Conservation (phyloP, 1,284 basidiomycete genomes). For the Gomphus sp. region DNA sequence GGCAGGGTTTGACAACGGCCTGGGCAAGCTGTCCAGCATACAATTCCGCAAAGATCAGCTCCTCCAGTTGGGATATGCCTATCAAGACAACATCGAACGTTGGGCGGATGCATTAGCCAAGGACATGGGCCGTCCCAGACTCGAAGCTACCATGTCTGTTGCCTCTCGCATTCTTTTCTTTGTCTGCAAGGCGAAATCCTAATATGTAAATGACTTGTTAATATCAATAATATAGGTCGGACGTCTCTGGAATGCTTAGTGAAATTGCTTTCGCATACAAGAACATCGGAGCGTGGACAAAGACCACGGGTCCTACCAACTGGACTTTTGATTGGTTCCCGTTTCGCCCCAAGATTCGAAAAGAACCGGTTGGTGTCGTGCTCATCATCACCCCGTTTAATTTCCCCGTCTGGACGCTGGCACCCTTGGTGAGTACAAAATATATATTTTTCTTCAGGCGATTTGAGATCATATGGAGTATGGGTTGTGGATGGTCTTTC, state of each 20-base stretch:
- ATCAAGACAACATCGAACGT: not conserved
- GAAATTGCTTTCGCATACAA: slow-evolving; percentile 44
- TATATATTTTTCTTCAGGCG: slow-evolving; percentile 16
- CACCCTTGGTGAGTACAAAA: slow-evolving; percentile 44
- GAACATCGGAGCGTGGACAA: slow-evolving; percentile 71
- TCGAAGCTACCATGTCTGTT: not conserved
- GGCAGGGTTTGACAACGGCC: not conserved
- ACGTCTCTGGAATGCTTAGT: not conserved
- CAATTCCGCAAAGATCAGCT: slow-evolving; percentile 1
- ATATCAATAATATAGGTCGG: not conserved
- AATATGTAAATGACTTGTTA: no score
- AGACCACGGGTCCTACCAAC: slow-evolving; percentile 39
- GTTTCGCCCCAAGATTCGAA: slow-evolving; percentile 56
- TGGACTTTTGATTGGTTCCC: slow-evolving; percentile 21
- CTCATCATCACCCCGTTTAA: slow-evolving; percentile 64
- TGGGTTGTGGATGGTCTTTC: no score
- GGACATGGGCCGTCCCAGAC: slow-evolving; percentile 1
- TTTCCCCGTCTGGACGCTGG: slow-evolving; percentile 38
- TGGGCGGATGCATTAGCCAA: not conserved
- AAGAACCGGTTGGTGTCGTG: slow-evolving; percentile 70
- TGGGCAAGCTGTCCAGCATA: slow-evolving; percentile 1
- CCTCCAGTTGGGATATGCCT: not conserved
- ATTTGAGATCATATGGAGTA: no score
- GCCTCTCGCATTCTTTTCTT: not conserved
- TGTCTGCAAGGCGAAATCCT: no score